Percentiles rank a stretch among this genome's conserved stretches.
phyloP scores from a whole-genome alignment of 2,329 filamentous ascomycete species.

The Neocatenulostroma microsporum region DNA sequence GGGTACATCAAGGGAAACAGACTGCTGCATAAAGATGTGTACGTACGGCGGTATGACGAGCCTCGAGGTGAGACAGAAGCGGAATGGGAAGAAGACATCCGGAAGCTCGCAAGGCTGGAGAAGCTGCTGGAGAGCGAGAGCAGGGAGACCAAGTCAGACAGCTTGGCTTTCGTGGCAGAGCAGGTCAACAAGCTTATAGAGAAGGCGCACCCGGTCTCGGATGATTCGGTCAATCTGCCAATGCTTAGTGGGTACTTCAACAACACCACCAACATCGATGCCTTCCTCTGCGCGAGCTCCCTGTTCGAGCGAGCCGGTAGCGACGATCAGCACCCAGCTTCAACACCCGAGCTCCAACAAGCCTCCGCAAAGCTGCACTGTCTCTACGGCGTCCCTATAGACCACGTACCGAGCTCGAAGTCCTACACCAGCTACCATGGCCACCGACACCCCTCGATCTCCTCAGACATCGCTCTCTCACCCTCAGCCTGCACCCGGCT shows the following conservation, averaged over 20 bases:
- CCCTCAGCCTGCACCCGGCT: conserved; percentile 19
- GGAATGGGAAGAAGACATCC: conserved; percentile 33
- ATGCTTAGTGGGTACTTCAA: conserved; percentile 35
- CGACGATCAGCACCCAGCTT: conserved; percentile 31
- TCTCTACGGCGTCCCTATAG: conserved; percentile 56
- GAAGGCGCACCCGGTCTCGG: conserved; percentile 21
- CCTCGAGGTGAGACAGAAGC: conserved; percentile 14
- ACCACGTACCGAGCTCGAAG: conserved; percentile 25
- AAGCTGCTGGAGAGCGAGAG: conserved; percentile 41
- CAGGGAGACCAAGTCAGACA: conserved; percentile 36
- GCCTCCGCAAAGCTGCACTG: conserved; percentile 61
- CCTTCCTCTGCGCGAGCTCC: conserved; percentile 57
- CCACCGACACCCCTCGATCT: no score
- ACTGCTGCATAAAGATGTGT: conserved; percentile 55
- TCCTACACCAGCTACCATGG: conserved; percentile 15
- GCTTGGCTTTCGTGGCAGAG: conserved; percentile 19
- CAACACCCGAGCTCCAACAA: conserved; percentile 46
- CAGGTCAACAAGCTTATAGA: conserved; percentile 20
- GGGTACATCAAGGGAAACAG: conserved; percentile 51
- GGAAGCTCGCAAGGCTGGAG: conserved; percentile 30
- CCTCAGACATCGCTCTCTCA: conserved; percentile 7
- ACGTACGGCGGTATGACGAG: conserved; percentile 40
- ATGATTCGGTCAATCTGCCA: conserved; percentile 40
- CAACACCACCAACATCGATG: conserved; percentile 46
- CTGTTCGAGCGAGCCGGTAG: conserved; percentile 53